Evolutionary conservation across 2,329 filamentous ascomycete species (phyloP).

Genomic region (Monilinia fructigena): DNA sequence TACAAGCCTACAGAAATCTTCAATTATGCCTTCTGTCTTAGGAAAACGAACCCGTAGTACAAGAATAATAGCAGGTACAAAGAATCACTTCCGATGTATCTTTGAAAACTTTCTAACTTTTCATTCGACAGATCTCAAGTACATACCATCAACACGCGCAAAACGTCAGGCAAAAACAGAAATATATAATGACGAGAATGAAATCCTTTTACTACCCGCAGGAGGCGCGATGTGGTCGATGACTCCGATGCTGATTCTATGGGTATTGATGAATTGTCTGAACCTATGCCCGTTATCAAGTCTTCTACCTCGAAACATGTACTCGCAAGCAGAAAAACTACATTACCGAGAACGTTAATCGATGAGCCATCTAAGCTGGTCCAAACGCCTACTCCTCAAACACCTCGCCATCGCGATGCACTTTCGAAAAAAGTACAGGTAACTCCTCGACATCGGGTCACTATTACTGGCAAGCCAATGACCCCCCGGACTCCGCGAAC

Average conservation of each 20-base stretch:
- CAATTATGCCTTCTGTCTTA: conserved; percentile 43
- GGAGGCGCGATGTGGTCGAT: conserved; percentile 35
- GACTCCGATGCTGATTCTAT: conserved; percentile 44
- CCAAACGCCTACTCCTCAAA: conserved; percentile 65
- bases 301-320: conserved; percentile 50
- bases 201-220: conserved; percentile 53
- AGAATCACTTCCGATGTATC: conserved; percentile 23
- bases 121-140: conserved; percentile 29
- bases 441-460: conserved; percentile 82
- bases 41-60: conserved; percentile 49
- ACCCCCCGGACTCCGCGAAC: conserved; percentile 79
- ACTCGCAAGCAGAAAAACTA: conserved; percentile 44
- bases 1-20: background rate
- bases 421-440: conserved; percentile 65
- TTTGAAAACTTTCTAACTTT: conserved; percentile 24
- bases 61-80: conserved; percentile 42
- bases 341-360: conserved; percentile 43
- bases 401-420: conserved; percentile 76
- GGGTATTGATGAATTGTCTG: conserved; percentile 45
- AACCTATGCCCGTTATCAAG: conserved; percentile 30
- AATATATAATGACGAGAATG: conserved; percentile 64
- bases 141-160: conserved; percentile 41
- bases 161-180: conserved; percentile 46
- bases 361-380: conserved; percentile 45
- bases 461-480: conserved; percentile 70